Conservation (phyloP, 495 filamentous ascomycete genomes). For the Talaromyces trachyspermus region DNA sequence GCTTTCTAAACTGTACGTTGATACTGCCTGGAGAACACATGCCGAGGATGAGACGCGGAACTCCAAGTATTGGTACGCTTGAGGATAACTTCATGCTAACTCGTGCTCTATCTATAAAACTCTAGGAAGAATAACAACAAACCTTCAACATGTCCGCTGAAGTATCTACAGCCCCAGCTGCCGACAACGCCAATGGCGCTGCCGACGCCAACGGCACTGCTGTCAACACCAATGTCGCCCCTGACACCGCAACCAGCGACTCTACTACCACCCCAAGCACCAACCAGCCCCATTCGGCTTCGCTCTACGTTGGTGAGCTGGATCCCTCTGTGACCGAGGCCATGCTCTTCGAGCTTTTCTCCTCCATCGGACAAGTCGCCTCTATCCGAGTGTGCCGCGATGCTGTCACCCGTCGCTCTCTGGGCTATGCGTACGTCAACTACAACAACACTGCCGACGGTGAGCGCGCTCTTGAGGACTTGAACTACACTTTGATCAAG, state of each 20-base stretch:
- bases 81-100: constrained; percentile 6
- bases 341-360: constrained; percentile 99
- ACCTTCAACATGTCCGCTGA: constrained; percentile 42
- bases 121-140: constrained; percentile 8
- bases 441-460: constrained; percentile 97
- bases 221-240: constrained; percentile 28
- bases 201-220: constrained; percentile 29
- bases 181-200: constrained; percentile 35
- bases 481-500: constrained; percentile 99
- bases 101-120: neutral
- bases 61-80: too few relatives aligned
- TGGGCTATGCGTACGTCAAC: constrained; percentile 99
- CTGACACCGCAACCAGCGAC: constrained; percentile 48
- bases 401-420: constrained; percentile 94
- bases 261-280: constrained; percentile 61
- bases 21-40: neutral
- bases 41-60: too few relatives aligned
- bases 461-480: constrained; percentile 95
- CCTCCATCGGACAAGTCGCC: constrained; percentile 95
- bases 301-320: constrained; percentile 97
- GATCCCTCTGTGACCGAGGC: constrained; percentile 97
- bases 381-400: constrained; percentile 99
- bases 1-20: constrained; percentile 1
- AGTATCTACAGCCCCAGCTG: constrained; percentile 32
- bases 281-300: constrained; percentile 83